Percentiles rank a stretch among this genome's conserved stretches.
phyloP scores from a whole-genome alignment of 768 basidiomycete genomes.

The Sarcomyxa edulis region DNA sequence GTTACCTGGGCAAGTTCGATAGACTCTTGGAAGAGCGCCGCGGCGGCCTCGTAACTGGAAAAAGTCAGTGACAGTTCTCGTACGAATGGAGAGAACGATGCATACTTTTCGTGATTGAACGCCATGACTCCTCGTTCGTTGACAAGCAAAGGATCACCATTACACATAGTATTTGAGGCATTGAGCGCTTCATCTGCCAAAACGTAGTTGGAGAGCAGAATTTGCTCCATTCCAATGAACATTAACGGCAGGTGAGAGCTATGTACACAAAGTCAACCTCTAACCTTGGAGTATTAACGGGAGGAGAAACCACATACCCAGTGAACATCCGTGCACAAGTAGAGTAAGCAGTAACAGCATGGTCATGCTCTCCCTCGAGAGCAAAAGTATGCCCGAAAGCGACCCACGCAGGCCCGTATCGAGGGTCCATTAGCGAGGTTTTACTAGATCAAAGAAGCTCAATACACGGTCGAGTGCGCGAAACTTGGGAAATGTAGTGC shows the following conservation, averaged over 20 bases:
- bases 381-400: conserved; percentile 98
- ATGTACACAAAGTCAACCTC: not conserved
- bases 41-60: conserved; percentile 67
- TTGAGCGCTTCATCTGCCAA: conserved; percentile 87
- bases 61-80: too few species aligned
- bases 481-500: not conserved
- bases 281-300: not conserved
- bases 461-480: conserved; percentile 9
- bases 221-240: conserved; percentile 98
- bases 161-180: conserved; percentile 77
- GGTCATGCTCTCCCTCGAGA: conserved; percentile 96
- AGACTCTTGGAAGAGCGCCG: conserved; percentile 64
- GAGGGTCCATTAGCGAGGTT: conserved; percentile 93
- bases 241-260: conserved; percentile 95
- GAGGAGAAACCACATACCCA: conserved; percentile 51
- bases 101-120: conserved; percentile 82
- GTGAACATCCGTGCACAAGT: conserved; percentile 94
- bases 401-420: conserved; percentile 96
- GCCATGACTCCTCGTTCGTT: conserved; percentile 95
- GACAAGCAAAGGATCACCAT: conserved; percentile 81
- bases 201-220: conserved; percentile 75
- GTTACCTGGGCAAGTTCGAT: conserved; percentile 80
- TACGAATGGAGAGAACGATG: conserved; percentile 19
- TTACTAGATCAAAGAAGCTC: conserved; percentile 49
- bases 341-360: conserved; percentile 97